Conservation (phyloP, 2,329 filamentous ascomycete species). For the Calonectria ilicicola region DNA sequence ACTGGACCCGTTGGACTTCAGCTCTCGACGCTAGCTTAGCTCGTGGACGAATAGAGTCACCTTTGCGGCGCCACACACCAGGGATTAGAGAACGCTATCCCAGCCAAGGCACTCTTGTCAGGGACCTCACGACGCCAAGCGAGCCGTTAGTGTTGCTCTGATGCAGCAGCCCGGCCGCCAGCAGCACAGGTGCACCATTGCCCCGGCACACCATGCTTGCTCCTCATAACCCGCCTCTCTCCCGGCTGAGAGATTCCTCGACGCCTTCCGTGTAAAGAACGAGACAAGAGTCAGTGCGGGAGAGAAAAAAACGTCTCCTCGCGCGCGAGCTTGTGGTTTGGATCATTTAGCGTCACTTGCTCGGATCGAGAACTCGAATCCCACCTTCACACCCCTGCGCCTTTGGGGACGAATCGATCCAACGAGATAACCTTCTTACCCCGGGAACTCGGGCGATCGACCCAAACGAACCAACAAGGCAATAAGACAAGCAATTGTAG, state of each 20-base stretch:
- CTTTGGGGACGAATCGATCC: neutral
- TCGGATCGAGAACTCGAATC: neutral
- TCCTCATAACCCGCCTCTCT: neutral
- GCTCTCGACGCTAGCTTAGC: constrained; percentile 33
- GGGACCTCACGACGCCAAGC: neutral
- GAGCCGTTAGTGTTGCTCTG: neutral
- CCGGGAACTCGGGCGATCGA: neutral
- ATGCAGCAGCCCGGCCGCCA: neutral
- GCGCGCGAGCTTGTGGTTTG: neutral
- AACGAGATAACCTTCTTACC: neutral
- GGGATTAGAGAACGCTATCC: constrained; percentile 15
- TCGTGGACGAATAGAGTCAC: constrained; percentile 29
- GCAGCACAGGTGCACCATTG: neutral
- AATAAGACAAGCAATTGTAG: neutral
- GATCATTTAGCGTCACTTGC: neutral
- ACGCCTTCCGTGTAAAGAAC: neutral
- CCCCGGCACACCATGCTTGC: neutral
- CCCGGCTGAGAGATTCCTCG: neutral
- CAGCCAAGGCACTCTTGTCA: neutral
- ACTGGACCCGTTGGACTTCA: constrained; percentile 29
- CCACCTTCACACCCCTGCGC: neutral
- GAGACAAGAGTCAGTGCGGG: neutral
- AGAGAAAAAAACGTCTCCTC: neutral
- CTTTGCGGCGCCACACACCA: constrained; percentile 21
- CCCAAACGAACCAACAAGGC: neutral